Evolutionary conservation across 2,329 filamentous ascomycete species (phyloP), one percentile per base, ranked within the genome.

Genomic region (Penicillium capsulatum): DNA sequence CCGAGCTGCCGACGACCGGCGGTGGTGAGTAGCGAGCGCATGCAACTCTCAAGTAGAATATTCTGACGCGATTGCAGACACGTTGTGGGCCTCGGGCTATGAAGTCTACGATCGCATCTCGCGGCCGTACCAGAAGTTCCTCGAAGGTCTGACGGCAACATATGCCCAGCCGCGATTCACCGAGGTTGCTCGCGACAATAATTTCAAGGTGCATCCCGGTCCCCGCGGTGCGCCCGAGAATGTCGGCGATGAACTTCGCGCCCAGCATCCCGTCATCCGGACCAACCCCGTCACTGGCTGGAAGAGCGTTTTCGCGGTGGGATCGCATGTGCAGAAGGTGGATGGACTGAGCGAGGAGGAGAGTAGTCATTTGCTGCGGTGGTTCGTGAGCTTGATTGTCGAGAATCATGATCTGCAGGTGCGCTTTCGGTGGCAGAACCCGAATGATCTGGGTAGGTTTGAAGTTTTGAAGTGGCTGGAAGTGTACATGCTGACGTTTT

Each of bases 151-250:
- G 48, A 71, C 67, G 19, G 61, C 57, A 33, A 66, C 58, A 4
- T 60, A 58, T 29, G 47, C 55, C 7, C 55, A 63, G 28, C 60
- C 59, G 0, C 40, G 39, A 13, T 66, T 64, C 32, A 55, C 58
- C 28, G 43, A 57, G n/a, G 42, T 51, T 5, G 60, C 64, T n/a
- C 50, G 57, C 24, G 45, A 56, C 2, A 58, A 60, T 17, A 50
- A 54, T 14, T 58, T 63, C 17, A 44, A 58, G 11, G 42, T 68
- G 6, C 58, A 57, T 30, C 47, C 47, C 3, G 57, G 50, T 1
- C 53, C 55, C 3, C 54, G 60, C 6, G 79, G 79, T 1, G 74
- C 74, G 1, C 77, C 77, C 1, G 64, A 79, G 41, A 83, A 83
- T 49, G 64, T 75, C 14, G 79, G 79, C 29, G 61, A 63, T 3